These are phyloP conservation scores for Diaporthe sp. DNA, from an alignment of 2,329 filamentous ascomycete genomes.

Conservation along the genomic window DNA sequence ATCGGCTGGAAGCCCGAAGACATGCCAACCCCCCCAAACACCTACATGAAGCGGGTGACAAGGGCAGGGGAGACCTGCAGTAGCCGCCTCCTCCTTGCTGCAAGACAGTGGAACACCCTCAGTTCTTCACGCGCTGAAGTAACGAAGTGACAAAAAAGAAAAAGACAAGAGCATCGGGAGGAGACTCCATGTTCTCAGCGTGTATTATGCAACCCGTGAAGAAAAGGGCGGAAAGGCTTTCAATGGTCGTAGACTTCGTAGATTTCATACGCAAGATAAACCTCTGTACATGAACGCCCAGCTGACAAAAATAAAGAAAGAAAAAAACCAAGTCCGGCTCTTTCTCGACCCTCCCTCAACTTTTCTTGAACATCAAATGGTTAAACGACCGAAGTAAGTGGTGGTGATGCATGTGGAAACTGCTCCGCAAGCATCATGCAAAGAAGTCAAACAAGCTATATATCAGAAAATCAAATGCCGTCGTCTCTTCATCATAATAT, in stretches of 20 bases:
- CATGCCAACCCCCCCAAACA: neutral
- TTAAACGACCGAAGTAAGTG: slow-evolving; percentile 5
- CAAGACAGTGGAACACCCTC: neutral
- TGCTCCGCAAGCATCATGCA: slow-evolving; percentile 19
- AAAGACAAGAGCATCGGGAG: neutral
- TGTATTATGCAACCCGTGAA: neutral
- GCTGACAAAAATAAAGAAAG: neutral
- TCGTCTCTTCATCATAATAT: slow-evolving; percentile 13
- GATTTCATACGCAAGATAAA: slow-evolving; percentile 3
- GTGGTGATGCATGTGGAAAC: neutral
- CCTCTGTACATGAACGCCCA: slow-evolving; percentile 26
- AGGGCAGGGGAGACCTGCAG: neutral
- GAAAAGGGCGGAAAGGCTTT: neutral
- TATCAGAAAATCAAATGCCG: slow-evolving; percentile 5
- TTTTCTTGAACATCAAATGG: slow-evolving; percentile 34
- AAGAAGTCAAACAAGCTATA: neutral
- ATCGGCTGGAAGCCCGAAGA: neutral
- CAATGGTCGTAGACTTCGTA: slow-evolving; percentile 22
- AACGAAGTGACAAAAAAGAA: neutral
- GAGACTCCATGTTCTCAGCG: neutral
- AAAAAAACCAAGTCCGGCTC: neutral
- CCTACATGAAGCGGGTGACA: neutral
- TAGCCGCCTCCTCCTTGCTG: neutral
- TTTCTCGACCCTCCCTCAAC: slow-evolving; percentile 9
- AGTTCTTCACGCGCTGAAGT: neutral